Conservation (phyloP, 495 filamentous ascomycete species). For the Penicillium angulare region DNA sequence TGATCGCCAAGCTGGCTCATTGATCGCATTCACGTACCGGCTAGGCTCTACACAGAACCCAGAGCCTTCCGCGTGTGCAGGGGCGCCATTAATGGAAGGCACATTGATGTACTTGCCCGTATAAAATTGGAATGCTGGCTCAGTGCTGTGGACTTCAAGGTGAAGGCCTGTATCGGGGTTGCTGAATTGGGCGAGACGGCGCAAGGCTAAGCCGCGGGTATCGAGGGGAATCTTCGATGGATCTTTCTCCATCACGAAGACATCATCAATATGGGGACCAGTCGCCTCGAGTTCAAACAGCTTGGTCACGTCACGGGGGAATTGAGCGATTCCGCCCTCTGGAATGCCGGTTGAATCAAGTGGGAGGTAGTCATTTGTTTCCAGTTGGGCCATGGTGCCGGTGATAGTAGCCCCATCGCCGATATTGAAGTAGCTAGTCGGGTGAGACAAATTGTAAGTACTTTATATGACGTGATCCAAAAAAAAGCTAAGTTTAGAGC, state of each 20-base stretch:
- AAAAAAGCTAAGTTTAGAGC: no score
- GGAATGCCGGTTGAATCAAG: constrained; percentile 71
- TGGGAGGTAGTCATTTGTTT: constrained; percentile 70
- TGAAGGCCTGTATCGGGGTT: constrained; percentile 71
- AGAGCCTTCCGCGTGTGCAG: constrained; percentile 60
- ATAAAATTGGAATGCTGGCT: constrained; percentile 97
- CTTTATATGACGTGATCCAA: neutral
- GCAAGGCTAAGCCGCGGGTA: constrained; percentile 65
- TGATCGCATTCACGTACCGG: constrained; percentile 84
- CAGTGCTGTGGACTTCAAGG: constrained; percentile 81
- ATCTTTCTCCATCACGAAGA: constrained; percentile 74
- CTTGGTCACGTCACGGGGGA: constrained; percentile 53
- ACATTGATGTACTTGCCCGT: constrained; percentile 82
- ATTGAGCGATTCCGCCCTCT: constrained; percentile 39
- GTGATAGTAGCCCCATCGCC: constrained; percentile 62
- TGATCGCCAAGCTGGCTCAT: constrained; percentile 71
- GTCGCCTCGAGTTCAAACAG: constrained; percentile 65
- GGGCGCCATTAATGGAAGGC: constrained; percentile 62
- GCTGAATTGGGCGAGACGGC: constrained; percentile 62
- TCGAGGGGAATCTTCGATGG: constrained; percentile 67
- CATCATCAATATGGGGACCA: constrained; percentile 81
- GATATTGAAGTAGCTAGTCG: constrained; percentile 94
- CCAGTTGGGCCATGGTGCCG: constrained; percentile 71
- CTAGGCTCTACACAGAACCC: constrained; percentile 92
- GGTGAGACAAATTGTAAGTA: neutral